phyloP scores from a whole-genome alignment of 805 yeast species.

The Spathaspora girioi region DNA sequence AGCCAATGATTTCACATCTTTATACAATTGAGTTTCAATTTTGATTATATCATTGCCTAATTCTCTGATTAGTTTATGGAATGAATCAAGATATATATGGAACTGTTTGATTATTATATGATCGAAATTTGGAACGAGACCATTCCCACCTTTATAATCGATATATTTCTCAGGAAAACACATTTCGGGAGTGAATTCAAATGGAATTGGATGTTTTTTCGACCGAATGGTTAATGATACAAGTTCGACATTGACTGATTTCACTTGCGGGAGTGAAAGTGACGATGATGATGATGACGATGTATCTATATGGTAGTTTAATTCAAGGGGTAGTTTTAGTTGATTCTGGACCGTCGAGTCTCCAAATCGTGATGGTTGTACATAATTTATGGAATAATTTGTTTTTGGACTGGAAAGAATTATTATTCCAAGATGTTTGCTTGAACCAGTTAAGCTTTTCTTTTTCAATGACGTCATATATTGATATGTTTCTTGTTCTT shows the following conservation, averaged over 20 bases:
- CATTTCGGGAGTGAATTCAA: constrained; percentile 38
- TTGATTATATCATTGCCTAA: constrained; percentile 31
- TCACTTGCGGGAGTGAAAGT: constrained; percentile 29
- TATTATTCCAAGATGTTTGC: constrained; percentile 27
- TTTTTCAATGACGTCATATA: constrained; percentile 29
- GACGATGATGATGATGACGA: constrained; percentile 1
- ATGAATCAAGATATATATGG: constrained; percentile 19
- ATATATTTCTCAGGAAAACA: constrained; percentile 32
- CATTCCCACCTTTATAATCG: constrained; percentile 17
- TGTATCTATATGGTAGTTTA: constrained; percentile 11
- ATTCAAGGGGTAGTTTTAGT: constrained; percentile 22
- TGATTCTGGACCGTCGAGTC: constrained; percentile 8
- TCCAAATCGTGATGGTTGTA: constrained; percentile 26
- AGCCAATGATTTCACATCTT: constrained; percentile 35
- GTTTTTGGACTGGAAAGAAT: constrained; percentile 34
- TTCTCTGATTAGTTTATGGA: constrained; percentile 25
- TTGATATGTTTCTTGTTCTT: constrained; percentile 25
- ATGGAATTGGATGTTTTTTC: constrained; percentile 32
- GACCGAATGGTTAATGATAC: constrained; percentile 34
- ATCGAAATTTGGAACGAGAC: constrained; percentile 21
- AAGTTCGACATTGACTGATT: constrained; percentile 29
- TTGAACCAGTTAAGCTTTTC: constrained; percentile 29
- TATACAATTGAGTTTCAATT: constrained; percentile 33
- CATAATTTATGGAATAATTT: constrained; percentile 23
- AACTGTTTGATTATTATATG: constrained; percentile 30